Percentiles rank a stretch among this genome's conserved stretches.
Conservation (phyloP, 2,329 filamentous ascomycete species). For the Thermoascus crustaceus region DNA sequence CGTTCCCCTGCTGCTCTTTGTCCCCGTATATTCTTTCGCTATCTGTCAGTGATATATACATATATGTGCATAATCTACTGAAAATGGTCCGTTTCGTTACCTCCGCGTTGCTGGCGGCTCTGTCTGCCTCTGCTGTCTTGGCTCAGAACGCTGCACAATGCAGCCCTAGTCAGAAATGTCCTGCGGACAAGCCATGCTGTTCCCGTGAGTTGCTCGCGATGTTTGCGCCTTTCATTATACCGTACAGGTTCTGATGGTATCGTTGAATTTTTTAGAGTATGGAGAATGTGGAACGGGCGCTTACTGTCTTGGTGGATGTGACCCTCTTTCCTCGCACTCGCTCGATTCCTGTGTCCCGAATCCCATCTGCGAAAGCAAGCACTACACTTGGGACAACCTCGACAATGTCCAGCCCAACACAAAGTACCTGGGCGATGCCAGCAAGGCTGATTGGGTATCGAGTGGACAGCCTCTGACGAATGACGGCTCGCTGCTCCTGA, state of each 20-base stretch:
- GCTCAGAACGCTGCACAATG: constrained; percentile 25
- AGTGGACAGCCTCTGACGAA: constrained; percentile 61
- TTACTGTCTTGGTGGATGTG: constrained; percentile 92
- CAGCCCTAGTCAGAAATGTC: constrained; percentile 53
- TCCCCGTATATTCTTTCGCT: neutral
- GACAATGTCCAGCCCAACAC: constrained; percentile 62
- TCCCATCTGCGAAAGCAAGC: constrained; percentile 69
- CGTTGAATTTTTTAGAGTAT: constrained; percentile 55
- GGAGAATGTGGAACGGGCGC: constrained; percentile 87
- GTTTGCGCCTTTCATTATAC: neutral
- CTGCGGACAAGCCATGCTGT: constrained; percentile 65
- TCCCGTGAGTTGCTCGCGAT: constrained; percentile 54
- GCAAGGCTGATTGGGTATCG: constrained; percentile 76
- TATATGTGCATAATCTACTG: constrained; percentile 1
- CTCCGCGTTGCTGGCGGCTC: constrained; percentile 23
- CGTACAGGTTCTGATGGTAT: neutral
- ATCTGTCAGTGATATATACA: too few species aligned
- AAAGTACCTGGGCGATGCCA: constrained; percentile 79
- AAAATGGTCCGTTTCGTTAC: constrained; percentile 31
- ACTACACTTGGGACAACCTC: constrained; percentile 65
- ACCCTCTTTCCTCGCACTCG: constrained; percentile 72
- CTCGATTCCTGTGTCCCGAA: constrained; percentile 78
- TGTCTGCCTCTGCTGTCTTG: constrained; percentile 25
- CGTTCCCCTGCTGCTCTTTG: too few species aligned
- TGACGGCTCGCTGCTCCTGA: constrained; percentile 66